Conservation (phyloP, 352 stramenopile genomes). For the Globisporangium solare region DNA sequence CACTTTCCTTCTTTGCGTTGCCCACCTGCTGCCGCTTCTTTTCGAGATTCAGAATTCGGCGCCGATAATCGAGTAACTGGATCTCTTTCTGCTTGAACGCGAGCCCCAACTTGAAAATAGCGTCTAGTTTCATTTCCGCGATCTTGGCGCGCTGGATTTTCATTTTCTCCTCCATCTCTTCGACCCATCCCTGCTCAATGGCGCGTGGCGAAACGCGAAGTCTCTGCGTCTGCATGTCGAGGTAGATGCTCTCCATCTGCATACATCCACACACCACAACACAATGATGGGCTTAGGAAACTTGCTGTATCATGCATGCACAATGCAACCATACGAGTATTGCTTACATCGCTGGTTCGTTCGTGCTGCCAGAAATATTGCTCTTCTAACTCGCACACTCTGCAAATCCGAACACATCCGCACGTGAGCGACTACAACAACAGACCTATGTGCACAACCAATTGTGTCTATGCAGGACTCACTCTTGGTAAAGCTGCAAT, state of each 20-base stretch:
- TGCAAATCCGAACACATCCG: slow-evolving; percentile 14
- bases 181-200: slow-evolving; percentile 77
- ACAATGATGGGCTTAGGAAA: background rate
- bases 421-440: background rate
- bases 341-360: slow-evolving; percentile 54
- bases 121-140: slow-evolving; percentile 51
- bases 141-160: slow-evolving; percentile 50
- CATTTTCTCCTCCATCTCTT: slow-evolving; percentile 81
- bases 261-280: background rate
- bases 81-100: slow-evolving; percentile 54
- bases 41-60: slow-evolving; percentile 34
- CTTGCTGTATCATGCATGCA: no score
- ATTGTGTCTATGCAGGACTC: slow-evolving; percentile 8
- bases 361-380: slow-evolving; percentile 62
- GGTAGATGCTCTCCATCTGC: slow-evolving; percentile 75
- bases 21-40: slow-evolving; percentile 45
- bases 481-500: slow-evolving; percentile 52
- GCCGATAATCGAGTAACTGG: slow-evolving; percentile 26
- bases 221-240: slow-evolving; percentile 77
- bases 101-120: slow-evolving; percentile 52
- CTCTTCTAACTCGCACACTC: slow-evolving; percentile 57
- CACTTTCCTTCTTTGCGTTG: no score
- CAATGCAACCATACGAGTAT: background rate
- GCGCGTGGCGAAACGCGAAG: slow-evolving; percentile 67
- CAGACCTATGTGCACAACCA: background rate